Evolutionary conservation across 2,329 filamentous ascomycete genomes (phyloP).

Genomic region (Trichoderma atrobrunneum): DNA sequence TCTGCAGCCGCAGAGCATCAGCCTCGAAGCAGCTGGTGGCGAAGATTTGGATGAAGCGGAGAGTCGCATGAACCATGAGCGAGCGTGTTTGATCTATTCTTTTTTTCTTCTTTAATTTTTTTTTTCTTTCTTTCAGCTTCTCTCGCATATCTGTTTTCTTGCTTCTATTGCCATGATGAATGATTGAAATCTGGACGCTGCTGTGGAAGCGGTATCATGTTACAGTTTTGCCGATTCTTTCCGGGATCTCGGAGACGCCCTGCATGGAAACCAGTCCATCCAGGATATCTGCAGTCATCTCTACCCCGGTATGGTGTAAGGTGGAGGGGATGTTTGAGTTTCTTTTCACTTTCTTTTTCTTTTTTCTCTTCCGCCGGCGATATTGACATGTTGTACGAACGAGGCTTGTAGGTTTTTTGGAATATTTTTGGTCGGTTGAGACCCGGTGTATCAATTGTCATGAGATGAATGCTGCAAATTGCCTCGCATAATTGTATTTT

Average conservation of each 20-base stretch:
- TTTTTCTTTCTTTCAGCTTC: background rate
- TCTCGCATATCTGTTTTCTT: background rate
- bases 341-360: background rate
- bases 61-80: slow-evolving; percentile 10
- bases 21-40: slow-evolving; percentile 59
- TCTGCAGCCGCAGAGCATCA: slow-evolving; percentile 45
- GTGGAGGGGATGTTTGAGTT: background rate
- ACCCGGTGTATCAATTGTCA: background rate
- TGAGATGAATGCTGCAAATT: slow-evolving; percentile 13
- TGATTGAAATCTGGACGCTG: background rate
- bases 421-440: background rate
- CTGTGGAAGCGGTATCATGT: background rate
- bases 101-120: background rate
- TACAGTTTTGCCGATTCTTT: slow-evolving; percentile 2
- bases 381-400: slow-evolving; percentile 3
- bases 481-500: slow-evolving; percentile 7
- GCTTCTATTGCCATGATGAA: background rate
- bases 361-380: background rate
- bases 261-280: slow-evolving; percentile 11
- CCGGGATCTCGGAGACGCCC: background rate
- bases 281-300: background rate
- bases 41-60: slow-evolving; percentile 44
- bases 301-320: background rate
- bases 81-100: slow-evolving; percentile 8
- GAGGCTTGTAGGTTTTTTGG: background rate